phyloP scores from a whole-genome alignment of 169 alveolate species.

The Eimeria maxima region DNA sequence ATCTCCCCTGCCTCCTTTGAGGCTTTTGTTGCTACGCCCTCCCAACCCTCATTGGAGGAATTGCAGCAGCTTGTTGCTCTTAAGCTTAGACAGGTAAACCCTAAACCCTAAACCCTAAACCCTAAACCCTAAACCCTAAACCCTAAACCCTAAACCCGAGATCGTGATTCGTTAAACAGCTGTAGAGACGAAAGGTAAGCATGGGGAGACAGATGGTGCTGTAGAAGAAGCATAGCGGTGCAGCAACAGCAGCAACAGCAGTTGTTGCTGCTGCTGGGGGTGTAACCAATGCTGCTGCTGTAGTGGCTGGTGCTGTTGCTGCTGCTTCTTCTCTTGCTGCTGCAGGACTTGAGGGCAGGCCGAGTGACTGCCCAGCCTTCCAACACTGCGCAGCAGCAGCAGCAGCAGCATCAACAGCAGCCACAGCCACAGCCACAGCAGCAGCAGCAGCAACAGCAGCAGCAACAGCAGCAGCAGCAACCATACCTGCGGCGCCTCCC shows the following conservation, averaged over 20 bases:
- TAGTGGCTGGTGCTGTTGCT: not conserved
- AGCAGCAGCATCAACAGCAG: conserved; percentile 57
- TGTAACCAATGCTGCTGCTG: too few species aligned
- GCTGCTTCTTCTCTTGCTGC: not conserved
- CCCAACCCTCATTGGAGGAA: not conserved
- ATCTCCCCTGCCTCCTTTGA: conserved; percentile 39
- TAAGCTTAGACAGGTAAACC: not conserved
- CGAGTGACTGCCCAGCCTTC: conserved; percentile 52
- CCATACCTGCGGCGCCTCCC: conserved; percentile 7
- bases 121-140: not conserved
- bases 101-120: not conserved
- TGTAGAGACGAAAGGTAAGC: too few species aligned
- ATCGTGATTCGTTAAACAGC: too few species aligned
- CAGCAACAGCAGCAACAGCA: not conserved
- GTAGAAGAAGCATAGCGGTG: not conserved
- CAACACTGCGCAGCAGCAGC: not conserved
- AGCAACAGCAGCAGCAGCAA: conserved; percentile 12
- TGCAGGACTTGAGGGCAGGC: conserved; percentile 20
- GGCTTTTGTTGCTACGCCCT: conserved; percentile 31
- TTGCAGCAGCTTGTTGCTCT: conserved; percentile 29
- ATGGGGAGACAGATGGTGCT: not conserved
- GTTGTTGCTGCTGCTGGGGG: not conserved
- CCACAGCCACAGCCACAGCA: not conserved
- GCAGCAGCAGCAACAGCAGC: not conserved
- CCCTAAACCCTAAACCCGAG: not conserved